A percentile compares a stretch with the other conserved stretches of the same genome.
These are phyloP conservation scores for Alternaria burnsii DNA, from an alignment of 2,329 filamentous ascomycete genomes.

Conservation along the genomic window DNA sequence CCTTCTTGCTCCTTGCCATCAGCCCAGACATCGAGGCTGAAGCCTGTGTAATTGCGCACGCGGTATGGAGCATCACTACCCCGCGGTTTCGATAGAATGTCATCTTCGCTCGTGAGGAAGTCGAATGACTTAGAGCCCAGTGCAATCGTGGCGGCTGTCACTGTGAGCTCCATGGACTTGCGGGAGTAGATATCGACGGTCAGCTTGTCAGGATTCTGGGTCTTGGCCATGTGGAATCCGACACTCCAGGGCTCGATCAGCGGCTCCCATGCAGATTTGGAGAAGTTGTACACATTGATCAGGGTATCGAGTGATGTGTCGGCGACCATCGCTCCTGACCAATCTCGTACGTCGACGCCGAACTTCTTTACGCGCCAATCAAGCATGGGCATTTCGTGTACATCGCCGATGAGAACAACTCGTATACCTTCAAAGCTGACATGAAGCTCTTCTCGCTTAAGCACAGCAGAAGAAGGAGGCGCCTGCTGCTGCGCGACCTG, in stretches of 20 bases:
- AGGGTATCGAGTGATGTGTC: conserved; percentile 93
- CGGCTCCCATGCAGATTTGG: conserved; percentile 98
- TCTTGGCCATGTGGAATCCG: conserved; percentile 86
- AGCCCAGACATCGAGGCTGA: conserved; percentile 80
- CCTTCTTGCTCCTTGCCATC: conserved; percentile 74
- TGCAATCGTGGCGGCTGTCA: conserved; percentile 94
- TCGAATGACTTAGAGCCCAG: conserved; percentile 91
- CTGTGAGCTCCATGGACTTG: conserved; percentile 88
- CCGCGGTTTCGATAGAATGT: conserved; percentile 91
- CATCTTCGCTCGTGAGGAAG: conserved; percentile 86
- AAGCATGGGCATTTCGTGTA: conserved; percentile 93
- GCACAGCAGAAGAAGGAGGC: conserved; percentile 62
- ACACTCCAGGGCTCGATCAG: conserved; percentile 95
- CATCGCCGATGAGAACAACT: conserved; percentile 91
- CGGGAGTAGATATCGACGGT: conserved; percentile 87
- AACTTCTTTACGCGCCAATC: conserved; percentile 95
- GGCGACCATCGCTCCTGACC: conserved; percentile 86
- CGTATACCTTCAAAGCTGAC: conserved; percentile 87
- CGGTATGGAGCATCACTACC: conserved; percentile 91
- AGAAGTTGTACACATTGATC: conserved; percentile 98
- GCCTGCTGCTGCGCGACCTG: conserved; percentile 66
- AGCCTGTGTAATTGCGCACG: conserved; percentile 95
- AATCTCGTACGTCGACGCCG: conserved; percentile 83
- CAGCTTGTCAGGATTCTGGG: conserved; percentile 76
- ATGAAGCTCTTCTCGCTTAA: conserved; percentile 81